phyloP scores from a whole-genome alignment of 176 grass and related monocot genomes.

The Ensete glaucum region DNA sequence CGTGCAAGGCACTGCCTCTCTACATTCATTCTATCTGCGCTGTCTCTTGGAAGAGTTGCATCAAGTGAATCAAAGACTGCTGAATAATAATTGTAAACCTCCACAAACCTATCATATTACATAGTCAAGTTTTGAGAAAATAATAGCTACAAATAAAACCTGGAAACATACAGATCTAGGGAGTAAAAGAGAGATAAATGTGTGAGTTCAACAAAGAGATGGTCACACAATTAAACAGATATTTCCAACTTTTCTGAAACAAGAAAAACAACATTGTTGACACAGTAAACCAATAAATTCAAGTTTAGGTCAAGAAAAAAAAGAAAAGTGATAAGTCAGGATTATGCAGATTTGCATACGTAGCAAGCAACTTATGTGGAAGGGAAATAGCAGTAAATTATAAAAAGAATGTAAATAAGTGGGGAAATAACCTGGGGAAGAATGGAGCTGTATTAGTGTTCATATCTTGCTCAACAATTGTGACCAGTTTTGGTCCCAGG shows the following conservation, averaged over 20 bases:
- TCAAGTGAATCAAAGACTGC: conserved; percentile 94
- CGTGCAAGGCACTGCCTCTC: conserved; percentile 89
- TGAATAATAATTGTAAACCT: conserved; percentile 88
- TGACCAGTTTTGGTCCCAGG: conserved; percentile 78
- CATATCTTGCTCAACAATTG: conserved; percentile 88
- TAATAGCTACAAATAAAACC: not conserved
- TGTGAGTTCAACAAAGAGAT: not conserved
- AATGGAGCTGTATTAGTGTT: conserved; percentile 95
- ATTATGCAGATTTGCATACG: not conserved
- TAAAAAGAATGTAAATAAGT: not conserved
- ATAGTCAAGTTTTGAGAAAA: not conserved
- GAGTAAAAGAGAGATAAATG: too few species aligned
- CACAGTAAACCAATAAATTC: not conserved
- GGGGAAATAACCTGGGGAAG: conserved; percentile 54
- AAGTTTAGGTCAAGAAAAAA: not conserved
- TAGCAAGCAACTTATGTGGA: not conserved
- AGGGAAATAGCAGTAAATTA: not conserved
- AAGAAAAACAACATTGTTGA: not conserved
- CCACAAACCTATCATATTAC: conserved; percentile 51
- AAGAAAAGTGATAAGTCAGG: not conserved
- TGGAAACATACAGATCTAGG: too few species aligned
- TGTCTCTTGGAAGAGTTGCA: conserved; percentile 83
- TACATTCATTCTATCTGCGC: conserved; percentile 87
- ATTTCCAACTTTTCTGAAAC: not conserved
- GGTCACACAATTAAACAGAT: not conserved